These are phyloP conservation scores for Xylaria grammica DNA, from an alignment of 495 filamentous ascomycete genomes.

Conservation along the genomic window DNA sequence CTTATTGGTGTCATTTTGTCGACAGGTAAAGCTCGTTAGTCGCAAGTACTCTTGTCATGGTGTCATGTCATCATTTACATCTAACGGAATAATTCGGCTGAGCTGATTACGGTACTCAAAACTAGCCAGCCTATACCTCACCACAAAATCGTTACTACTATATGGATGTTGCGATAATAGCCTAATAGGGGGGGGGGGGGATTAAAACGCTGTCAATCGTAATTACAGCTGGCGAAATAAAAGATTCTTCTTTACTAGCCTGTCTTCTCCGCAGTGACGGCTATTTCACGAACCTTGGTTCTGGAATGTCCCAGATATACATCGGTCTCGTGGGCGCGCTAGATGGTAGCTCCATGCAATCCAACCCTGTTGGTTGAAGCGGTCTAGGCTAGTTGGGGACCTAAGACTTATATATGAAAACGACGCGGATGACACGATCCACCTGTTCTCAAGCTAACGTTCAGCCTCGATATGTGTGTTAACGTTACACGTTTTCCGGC, in stretches of 20 bases:
- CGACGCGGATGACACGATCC: constrained; percentile 2
- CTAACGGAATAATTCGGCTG: neutral
- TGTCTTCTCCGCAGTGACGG: neutral
- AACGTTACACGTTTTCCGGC: neutral
- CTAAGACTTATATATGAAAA: neutral
- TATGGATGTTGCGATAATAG: no score
- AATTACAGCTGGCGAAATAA: neutral
- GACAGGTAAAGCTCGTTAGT: no score
- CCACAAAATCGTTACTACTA: no score
- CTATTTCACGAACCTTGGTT: neutral
- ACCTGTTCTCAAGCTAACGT: neutral
- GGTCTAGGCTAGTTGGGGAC: neutral
- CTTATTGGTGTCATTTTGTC: no score
- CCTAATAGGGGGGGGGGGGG: no score
- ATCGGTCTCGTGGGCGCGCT: neutral
- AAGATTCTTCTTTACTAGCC: neutral
- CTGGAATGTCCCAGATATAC: neutral
- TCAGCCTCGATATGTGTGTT: constrained; percentile 3
- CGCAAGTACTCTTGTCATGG: neutral
- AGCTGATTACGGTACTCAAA: neutral
- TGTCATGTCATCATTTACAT: neutral
- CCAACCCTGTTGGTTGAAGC: neutral
- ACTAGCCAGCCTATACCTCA: neutral
- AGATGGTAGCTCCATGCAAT: neutral
- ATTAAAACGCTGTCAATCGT: neutral